Evolutionary conservation across 2,329 filamentous ascomycete genomes (phyloP).

Genomic region (Aspergillus sp.): DNA sequence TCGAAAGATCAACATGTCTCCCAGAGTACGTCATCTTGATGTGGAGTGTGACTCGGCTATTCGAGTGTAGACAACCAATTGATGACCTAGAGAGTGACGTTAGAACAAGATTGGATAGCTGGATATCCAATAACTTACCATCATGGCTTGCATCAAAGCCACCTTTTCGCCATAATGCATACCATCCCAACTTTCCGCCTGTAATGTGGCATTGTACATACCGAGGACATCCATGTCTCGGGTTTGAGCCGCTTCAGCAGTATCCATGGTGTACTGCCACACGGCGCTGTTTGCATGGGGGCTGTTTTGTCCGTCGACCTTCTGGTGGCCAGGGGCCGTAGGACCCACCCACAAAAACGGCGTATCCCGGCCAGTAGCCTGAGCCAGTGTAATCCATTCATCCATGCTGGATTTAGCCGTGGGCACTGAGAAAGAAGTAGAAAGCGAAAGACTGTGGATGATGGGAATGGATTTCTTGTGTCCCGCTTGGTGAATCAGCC

Average conservation of each 20-base stretch:
- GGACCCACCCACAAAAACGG: constrained; percentile 43
- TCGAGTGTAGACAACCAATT: constrained; percentile 16
- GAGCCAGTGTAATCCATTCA: constrained; percentile 35
- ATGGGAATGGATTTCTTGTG: constrained; percentile 37
- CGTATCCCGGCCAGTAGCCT: constrained; percentile 30
- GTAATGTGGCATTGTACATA: constrained; percentile 41
- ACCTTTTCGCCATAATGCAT: constrained; percentile 35
- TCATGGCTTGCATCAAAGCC: constrained; percentile 41
- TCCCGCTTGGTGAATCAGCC: constrained; percentile 21
- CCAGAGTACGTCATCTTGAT: too few species aligned
- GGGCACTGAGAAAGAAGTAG: constrained; percentile 24
- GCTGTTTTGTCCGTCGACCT: constrained; percentile 20
- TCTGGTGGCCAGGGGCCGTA: constrained; percentile 32
- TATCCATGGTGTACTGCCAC: constrained; percentile 36
- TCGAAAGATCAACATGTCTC: too few species aligned
- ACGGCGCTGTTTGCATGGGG: constrained; percentile 29
- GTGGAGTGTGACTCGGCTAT: too few species aligned
- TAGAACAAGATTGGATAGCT: background rate
- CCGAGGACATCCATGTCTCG: constrained; percentile 37
- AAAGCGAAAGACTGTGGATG: constrained; percentile 34
- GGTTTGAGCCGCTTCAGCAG: constrained; percentile 25
- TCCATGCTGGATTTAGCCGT: constrained; percentile 30
- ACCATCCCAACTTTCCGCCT: constrained; percentile 36
- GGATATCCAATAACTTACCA: constrained; percentile 23
- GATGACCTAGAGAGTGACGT: constrained; percentile 11